A percentile compares a stretch with the other conserved stretches of the same genome.
Evolutionary conservation across 495 filamentous ascomycete species (phyloP).

Genomic region (Xylaria intraflava): DNA sequence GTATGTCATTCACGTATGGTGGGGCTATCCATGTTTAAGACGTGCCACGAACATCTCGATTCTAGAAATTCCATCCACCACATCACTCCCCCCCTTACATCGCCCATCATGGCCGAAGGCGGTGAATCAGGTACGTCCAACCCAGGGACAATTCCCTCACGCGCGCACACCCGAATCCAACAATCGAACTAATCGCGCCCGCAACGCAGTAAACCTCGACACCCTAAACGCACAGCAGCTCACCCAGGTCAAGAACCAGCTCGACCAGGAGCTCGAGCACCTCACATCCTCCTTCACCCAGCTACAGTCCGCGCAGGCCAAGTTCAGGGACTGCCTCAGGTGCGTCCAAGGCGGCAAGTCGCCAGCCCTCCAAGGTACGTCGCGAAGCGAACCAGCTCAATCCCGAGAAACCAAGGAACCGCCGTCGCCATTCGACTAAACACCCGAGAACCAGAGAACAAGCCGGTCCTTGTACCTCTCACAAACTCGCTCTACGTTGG

Average conservation of each 20-base stretch:
- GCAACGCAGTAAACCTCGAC: conserved; percentile 33
- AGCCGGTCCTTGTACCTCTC: conserved; percentile 77
- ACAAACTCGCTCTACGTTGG: conserved; percentile 93
- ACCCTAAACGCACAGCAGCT: conserved; percentile 47
- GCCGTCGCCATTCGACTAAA: background rate
- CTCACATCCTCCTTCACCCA: conserved; percentile 82
- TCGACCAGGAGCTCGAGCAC: conserved; percentile 91
- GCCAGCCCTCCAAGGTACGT: conserved; percentile 29
- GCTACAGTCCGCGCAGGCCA: conserved; percentile 78
- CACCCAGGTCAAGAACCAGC: conserved; percentile 76
- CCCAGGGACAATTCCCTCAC: no score
- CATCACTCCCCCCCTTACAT: background rate
- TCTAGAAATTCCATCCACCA: background rate
- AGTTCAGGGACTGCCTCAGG: conserved; percentile 83
- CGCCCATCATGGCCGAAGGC: conserved; percentile 7
- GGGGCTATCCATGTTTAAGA: background rate
- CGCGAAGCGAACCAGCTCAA: background rate
- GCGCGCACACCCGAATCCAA: background rate
- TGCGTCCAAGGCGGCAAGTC: conserved; percentile 55
- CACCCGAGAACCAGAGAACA: conserved; percentile 34
- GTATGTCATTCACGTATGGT: no score
- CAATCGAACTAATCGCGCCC: background rate
- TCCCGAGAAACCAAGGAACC: background rate
- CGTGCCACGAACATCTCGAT: background rate
- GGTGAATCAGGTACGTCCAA: conserved; percentile 7